Evolutionary conservation across 164 flowering plant genomes (phyloP), one percentile per base, ranked within the genome.

Genomic region (Akebia trifoliata): DNA sequence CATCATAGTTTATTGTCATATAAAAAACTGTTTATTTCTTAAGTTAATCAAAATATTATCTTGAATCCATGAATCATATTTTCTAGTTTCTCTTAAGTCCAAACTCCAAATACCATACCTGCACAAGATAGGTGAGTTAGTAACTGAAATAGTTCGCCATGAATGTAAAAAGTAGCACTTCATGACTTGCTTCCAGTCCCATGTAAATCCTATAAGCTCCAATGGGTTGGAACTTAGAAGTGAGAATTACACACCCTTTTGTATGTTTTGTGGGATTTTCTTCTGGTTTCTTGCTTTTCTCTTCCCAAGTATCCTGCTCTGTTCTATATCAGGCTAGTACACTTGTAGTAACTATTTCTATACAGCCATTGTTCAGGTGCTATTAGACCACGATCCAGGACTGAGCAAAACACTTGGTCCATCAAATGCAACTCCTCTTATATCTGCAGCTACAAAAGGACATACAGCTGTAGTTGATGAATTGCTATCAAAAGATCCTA

Each of bases 361-460:
- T 72, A 62, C 86, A 87, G 95, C 72, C 53, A 75, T 81, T 74
- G 91, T 87, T 38, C 84, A 80, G 70, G 81, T 81, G 48, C 74
- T 87, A 21, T 69, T 87, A 50, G 82, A 83, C 44, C 79, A 81
- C 69, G 87, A 87, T 32, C 78, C 81, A 10, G 62, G 66, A 32
- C 66, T 87, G 44, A 72, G 86, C 78, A 78, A 69, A 46, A 83
- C 90, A 22, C 28, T 69, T 60, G 84, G 81, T 32, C 89, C 79
- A 39, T 78, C 88, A 45, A 74, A 82, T 71, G 70, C 85, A 44
- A 89, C 96, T 6, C 96, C 96, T 53, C 93, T 89, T 37, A 73
- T 86, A 59, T 71, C 96, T 63, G 96, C 96, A 30, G 91, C 94
- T 48, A 45, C 81, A 25, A 79, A 79, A 64, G 96, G 94, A 32